Evolutionary conservation across 2,329 filamentous ascomycete genomes (phyloP).

Genomic region (Ophiocordyceps australis): DNA sequence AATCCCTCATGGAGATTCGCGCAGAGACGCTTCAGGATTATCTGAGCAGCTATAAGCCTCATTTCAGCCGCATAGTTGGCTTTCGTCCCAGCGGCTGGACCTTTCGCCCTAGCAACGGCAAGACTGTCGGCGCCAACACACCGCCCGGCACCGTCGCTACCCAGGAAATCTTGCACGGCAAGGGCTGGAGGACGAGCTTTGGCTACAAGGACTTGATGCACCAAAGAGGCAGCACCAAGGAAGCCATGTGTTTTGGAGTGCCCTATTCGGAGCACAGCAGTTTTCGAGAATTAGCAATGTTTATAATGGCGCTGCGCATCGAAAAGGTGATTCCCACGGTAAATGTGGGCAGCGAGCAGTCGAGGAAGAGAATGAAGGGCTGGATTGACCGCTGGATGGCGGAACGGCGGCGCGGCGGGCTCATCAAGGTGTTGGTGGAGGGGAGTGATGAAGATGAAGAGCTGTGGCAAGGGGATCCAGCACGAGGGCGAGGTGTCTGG

Average conservation of each 20-base stretch:
- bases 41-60: conserved; percentile 57
- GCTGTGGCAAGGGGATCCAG: conserved; percentile 20
- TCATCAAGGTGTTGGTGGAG: conserved; percentile 24
- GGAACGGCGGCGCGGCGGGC: conserved; percentile 36
- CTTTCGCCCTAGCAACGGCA: conserved; percentile 49
- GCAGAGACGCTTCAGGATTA: conserved; percentile 86
- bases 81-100: conserved; percentile 93
- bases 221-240: conserved; percentile 66
- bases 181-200: conserved; percentile 63
- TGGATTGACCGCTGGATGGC: conserved; percentile 46
- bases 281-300: conserved; percentile 87
- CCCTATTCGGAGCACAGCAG: conserved; percentile 94
- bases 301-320: conserved; percentile 72
- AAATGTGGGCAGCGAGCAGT: conserved; percentile 48
- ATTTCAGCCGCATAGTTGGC: conserved; percentile 74
- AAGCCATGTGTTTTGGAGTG: conserved; percentile 80
- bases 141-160: conserved; percentile 30
- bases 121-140: conserved; percentile 34
- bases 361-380: conserved; percentile 39
- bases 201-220: conserved; percentile 53
- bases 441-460: conserved; percentile 12
- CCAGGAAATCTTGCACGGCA: conserved; percentile 31
- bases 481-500: conserved; percentile 18
- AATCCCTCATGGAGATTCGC: conserved; percentile 83
- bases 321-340: conserved; percentile 88